A percentile compares a stretch with the other conserved stretches of the same genome.
Evolutionary conservation across 192 early-diverging fungal species (phyloP).

Genomic region (Lunasporangiospora selenospora): DNA sequence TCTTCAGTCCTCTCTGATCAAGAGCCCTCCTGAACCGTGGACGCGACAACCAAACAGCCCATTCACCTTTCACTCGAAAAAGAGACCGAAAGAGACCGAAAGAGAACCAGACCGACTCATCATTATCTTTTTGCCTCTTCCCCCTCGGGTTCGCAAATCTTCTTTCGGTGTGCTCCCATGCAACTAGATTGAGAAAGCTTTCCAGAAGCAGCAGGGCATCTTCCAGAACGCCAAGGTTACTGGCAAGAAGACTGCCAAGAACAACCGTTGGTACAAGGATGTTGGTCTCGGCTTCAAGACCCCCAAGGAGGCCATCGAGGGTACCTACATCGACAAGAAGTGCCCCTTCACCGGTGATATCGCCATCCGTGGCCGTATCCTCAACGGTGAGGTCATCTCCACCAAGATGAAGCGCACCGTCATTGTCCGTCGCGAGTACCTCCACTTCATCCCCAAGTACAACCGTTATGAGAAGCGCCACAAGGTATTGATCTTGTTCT

Average conservation of each 20-base stretch:
- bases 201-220: conserved; percentile 95
- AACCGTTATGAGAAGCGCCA: conserved; percentile 99
- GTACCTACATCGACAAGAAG: conserved; percentile 99
- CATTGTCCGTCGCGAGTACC: conserved; percentile 98
- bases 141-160: too few species aligned
- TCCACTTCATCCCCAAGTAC: conserved; percentile 99
- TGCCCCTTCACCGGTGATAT: conserved; percentile 98
- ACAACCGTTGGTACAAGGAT: conserved; percentile 97
- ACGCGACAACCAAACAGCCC: too few species aligned
- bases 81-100: too few species aligned
- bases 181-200: conserved; percentile 90
- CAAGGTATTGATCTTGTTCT: conserved; percentile 56
- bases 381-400: conserved; percentile 90
- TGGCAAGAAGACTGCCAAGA: conserved; percentile 73
- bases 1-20: too few species aligned
- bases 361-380: conserved; percentile 97
- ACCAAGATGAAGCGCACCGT: conserved; percentile 99
- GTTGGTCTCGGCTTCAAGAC: conserved; percentile 99
- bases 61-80: too few species aligned
- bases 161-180: too few species aligned
- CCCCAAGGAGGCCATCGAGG: conserved; percentile 96
- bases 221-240: conserved; percentile 90
- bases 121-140: too few species aligned
- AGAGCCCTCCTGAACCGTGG: too few species aligned
- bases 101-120: too few species aligned